These are phyloP conservation scores for Pleurotus tuber-regium DNA, from an alignment of 768 basidiomycete genomes.

Conservation along the genomic window DNA sequence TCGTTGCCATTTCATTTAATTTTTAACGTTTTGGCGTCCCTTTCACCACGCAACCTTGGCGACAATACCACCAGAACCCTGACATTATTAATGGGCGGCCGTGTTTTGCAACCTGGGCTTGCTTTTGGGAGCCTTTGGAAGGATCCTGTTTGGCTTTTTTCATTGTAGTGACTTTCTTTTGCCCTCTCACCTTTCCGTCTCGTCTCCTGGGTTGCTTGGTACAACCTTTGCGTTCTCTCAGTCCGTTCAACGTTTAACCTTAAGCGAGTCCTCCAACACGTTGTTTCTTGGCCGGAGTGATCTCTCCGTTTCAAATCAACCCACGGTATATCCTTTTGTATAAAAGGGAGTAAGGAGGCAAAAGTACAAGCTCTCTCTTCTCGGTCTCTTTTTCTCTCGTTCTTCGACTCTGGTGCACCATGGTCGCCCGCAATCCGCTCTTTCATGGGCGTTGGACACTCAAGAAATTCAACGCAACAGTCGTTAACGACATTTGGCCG, in stretches of 20 bases:
- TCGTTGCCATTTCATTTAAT: no score
- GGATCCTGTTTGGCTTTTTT: no score
- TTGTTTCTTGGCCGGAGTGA: not conserved
- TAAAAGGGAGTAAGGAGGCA: not conserved
- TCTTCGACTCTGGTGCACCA: slow-evolving; percentile 14
- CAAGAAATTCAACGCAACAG: slow-evolving; percentile 55
- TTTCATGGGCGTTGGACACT: slow-evolving; percentile 45
- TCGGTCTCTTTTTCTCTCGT: not conserved
- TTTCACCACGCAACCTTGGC: no score
- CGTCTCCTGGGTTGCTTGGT: no score
- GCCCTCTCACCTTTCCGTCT: no score
- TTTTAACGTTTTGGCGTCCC: no score
- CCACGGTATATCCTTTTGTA: not conserved
- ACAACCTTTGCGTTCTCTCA: not conserved
- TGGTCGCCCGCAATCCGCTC: slow-evolving; percentile 46
- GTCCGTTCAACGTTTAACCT: not conserved
- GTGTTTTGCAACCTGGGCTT: no score
- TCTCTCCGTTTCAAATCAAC: not conserved
- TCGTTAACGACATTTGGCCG: slow-evolving; percentile 67
- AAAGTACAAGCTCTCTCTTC: not conserved
- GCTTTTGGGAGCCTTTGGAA: no score
- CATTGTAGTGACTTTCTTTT: no score
- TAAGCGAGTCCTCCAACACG: no score
- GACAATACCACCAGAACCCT: no score
- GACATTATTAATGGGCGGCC: no score